Evolutionary conservation across 106 monocot species (phyloP).

Genomic region (Dendrobium catenatum): DNA sequence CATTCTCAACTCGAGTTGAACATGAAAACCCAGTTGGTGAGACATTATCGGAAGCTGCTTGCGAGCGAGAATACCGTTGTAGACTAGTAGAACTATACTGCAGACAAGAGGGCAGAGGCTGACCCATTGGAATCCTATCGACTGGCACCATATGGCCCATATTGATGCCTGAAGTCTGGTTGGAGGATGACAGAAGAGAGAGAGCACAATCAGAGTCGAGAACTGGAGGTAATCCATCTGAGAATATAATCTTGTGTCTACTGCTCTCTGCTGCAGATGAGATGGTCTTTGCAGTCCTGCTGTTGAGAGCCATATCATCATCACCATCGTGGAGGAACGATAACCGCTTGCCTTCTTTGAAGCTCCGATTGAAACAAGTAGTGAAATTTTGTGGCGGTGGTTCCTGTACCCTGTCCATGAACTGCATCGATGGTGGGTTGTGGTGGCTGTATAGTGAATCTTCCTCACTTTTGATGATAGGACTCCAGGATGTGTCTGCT

Average conservation of each 20-base stretch:
- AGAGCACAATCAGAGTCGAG: conserved; percentile 40
- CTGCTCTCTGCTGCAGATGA: conserved; percentile 29
- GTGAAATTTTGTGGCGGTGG: conserved; percentile 22
- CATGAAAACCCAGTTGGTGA: conserved; percentile 43
- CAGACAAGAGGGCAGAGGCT: conserved; percentile 29
- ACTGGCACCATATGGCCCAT: conserved; percentile 36
- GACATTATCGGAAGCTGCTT: conserved; percentile 20
- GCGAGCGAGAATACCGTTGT: conserved; percentile 20
- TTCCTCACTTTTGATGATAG: conserved; percentile 33
- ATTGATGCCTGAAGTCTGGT: conserved; percentile 37
- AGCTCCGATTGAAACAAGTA: conserved; percentile 20
- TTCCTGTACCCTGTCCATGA: conserved; percentile 21
- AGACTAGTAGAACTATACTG: conserved; percentile 16
- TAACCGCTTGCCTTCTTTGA: conserved; percentile 45
- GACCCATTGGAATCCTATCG: conserved; percentile 41
- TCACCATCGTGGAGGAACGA: conserved; percentile 36
- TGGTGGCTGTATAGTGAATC: conserved; percentile 27
- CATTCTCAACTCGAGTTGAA: conserved; percentile 28
- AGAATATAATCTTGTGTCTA: conserved; percentile 34
- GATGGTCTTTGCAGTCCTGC: conserved; percentile 14
- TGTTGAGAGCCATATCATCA: neutral
- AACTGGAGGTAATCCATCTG: conserved; percentile 31
- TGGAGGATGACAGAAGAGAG: conserved; percentile 86
- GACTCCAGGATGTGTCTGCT: conserved; percentile 25
- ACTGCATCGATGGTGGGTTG: conserved; percentile 10